Evolutionary conservation across 805 yeast species (phyloP), one percentile per base, ranked within the genome.

Genomic region (Lipomyces lipofer): DNA sequence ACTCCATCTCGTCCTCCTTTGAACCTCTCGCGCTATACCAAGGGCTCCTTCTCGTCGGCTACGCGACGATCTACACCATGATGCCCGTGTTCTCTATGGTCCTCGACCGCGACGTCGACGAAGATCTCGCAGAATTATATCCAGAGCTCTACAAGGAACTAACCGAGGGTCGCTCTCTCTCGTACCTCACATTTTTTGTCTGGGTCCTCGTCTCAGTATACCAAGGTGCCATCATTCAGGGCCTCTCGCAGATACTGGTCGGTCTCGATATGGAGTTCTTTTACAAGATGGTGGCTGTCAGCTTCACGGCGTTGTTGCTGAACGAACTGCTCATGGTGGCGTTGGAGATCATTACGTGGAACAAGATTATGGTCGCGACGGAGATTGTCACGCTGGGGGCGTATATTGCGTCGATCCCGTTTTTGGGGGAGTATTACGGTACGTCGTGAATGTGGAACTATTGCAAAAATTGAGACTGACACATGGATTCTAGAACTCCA

Each of bases 11-110:
- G 40, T 88, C 97, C 0, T 72, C 79, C 2, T 94, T 89, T 68
- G 98, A 91, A 69, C 99, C 99, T 1, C 75, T 94, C 58, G 98
- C 98, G 0, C 75, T 94, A 50, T 89, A 87, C 67, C 92, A 94
- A 69, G 99, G 99, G 2, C 92, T 95, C 85, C 76, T 94, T 44
- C 90, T 94, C 97, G 99, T 94, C 42, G 99, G 99, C 1, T 94
- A 94, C 71, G 95, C 98, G 1, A 94, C 99, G 0, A 79, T 89
- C 50, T 94, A 94, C 71, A 94, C 99, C 0, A 94, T 94, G 99
- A 90, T 92, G 52, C 99, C 99, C 0, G 98, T 94, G 1, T 94
- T 94, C 65, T 88, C 97, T 0, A 73, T 94, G 62, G 96, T 95
- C 0, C 77, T 89, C 44, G 98, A 94, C 68, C 82, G 84, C 51